Conservation (phyloP, 495 filamentous ascomycete species). For the Penicillium cataractarum region DNA sequence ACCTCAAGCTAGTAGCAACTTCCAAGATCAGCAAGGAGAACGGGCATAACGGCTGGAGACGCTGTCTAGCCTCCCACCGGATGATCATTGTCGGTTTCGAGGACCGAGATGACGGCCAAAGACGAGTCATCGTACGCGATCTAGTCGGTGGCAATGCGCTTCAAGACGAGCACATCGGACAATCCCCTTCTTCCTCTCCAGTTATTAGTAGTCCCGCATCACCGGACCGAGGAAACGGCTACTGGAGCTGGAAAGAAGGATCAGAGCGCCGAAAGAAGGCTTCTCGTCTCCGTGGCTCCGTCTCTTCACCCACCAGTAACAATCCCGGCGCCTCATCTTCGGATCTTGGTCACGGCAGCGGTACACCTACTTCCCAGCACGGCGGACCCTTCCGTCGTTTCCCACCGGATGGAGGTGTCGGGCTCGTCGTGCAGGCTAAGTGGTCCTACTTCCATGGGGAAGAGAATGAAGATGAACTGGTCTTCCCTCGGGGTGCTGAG, state of each 20-base stretch:
- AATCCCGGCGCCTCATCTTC: conserved; percentile 17
- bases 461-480: conserved; percentile 69
- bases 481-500: conserved; percentile 81
- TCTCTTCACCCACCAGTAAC: conserved; percentile 7
- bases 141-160: conserved; percentile 72
- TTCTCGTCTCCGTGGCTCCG: conserved; percentile 37
- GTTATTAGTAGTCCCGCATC: conserved; percentile 23
- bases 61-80: conserved; percentile 77
- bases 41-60: conserved; percentile 76
- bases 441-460: conserved; percentile 76
- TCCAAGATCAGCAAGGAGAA: conserved; percentile 71
- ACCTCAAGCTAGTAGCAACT: conserved; percentile 61
- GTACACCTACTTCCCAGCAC: conserved; percentile 19
- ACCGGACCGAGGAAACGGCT: conserved; percentile 34
- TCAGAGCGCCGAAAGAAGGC: conserved; percentile 52
- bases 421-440: conserved; percentile 59
- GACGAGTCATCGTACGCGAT: conserved; percentile 62
- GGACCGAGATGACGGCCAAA: conserved; percentile 60
- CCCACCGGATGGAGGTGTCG: conserved; percentile 72
- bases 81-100: conserved; percentile 81
- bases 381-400: conserved; percentile 44
- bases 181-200: conserved; percentile 24
- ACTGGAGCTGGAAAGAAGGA: conserved; percentile 58
- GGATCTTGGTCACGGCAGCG: conserved; percentile 14
- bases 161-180: conserved; percentile 53